Base-by-base conservation (phyloP, 768 basidiomycete species). In the Gloeophyllum trabeum region DNA sequence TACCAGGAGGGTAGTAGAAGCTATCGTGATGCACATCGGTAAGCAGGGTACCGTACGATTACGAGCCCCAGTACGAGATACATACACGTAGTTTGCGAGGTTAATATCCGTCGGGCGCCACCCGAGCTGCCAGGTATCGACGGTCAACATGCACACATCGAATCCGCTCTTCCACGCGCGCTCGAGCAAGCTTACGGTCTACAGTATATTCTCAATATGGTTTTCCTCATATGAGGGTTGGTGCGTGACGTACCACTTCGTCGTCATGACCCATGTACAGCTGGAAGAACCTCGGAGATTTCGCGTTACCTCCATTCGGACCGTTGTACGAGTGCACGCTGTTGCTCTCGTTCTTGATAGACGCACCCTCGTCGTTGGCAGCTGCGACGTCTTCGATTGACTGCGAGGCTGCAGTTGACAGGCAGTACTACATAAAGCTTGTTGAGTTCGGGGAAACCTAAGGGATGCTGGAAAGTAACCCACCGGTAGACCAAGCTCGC, bases 241-340 rank as follows among this genome's bases (percentile, higher is more conserved):
- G 2, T 4, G 2, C 20, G 7, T 39, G 18, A 48, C 61, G 40
- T 28, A 67, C 67, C 20, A 74, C 49, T 22, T 73, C 71, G 37
- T 72, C 71, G 43, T 74, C 70, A 44, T 71, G 71, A 1, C 70
- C 67, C 65, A 70, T 70, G 48, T 76, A 75, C 14, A 76, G 55
- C 57, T 74, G 73, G 61, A 69, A 76, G 50, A 71, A 74, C n/a
- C 70, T 59, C 2, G 69, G 67, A 18, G 61, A 58, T 24, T 60
- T 56, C 10, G 61, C 58, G 39, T 58, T 51, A 13, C 60, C 61
- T 16, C 56, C 59, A 39, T 61, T 61, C 4, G 53, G 51, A 23
- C 63, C 63, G 16, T 44, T 44, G 41, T 64, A 64, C 20, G 47
- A 42, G 40, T 63, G 58, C 18, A 65, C 60, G 18, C 52, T 50